Evolutionary conservation across 2,329 filamentous ascomycete genomes (phyloP), one percentile per base, ranked within the genome.

Genomic region (Fusarium sp.): DNA sequence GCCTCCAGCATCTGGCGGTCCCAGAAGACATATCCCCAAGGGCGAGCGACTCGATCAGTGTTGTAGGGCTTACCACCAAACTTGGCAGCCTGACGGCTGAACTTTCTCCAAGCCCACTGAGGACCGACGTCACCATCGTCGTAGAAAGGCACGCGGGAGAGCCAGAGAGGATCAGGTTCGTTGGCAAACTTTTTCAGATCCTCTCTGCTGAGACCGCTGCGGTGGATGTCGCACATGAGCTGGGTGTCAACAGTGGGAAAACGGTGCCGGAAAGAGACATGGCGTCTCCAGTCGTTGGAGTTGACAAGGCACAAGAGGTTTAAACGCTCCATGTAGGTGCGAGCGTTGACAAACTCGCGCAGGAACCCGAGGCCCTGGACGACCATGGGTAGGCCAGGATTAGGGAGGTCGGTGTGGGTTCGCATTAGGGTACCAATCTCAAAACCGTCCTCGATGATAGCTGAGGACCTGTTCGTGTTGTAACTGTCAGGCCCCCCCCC

Each of bases 21-120:
- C 67, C 67, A 74, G 24, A 74, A 71, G 18, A 65, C 50, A 2
- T 71, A 74, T 2, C 47, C 71, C 56, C 71, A 68, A 1, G 57
- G 24, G 1, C 40, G 29, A 24, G 18, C 5, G 7, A 27, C 20
- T 18, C 24, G 20, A 3, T 5, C 20, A 11, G 6, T n/a, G 14
- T 10, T 6, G 6, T 18, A 29, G 7, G 29, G 3, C 2, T 13
- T 11, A 14, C 37, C 37, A 13, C 34, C 40, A 31, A 64, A 16
- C 6, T 57, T 45, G 8, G 29, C 4, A 4, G 18, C 13, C n/a
- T n/a, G 40, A 3, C 10, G 37, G 11, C 56, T 27, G 9, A 71
- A 24, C 10, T 34, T 20, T 6, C 37, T 29, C 62, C 47, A 73
- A 2, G 67, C 70, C 4, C 27, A 35, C 7, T 31, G 47, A 5